A percentile compares a stretch with the other conserved stretches of the same genome.
Evolutionary conservation across 1,284 basidiomycete species (phyloP).

Genomic region (Trametes pubescens): DNA sequence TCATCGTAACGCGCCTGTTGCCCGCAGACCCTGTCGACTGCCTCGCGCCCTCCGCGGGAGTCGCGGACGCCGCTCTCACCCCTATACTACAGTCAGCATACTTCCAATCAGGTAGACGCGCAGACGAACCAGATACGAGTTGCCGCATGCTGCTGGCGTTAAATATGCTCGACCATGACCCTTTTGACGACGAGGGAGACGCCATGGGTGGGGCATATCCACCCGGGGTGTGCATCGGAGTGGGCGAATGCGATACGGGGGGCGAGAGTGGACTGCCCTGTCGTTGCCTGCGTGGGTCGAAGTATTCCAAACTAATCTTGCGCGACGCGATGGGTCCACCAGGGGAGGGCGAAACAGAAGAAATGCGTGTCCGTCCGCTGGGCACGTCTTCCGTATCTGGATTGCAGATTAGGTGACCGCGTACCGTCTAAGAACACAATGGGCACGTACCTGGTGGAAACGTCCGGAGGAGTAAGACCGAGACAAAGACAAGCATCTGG

Average conservation of each 20-base stretch:
- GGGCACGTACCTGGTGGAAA: constrained; percentile 39
- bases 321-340: constrained; percentile 12
- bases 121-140: constrained; percentile 60
- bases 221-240: constrained; percentile 40
- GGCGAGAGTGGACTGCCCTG: constrained; percentile 44
- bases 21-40: constrained; percentile 5
- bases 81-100: constrained; percentile 18
- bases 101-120: not conserved
- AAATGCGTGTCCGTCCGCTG: constrained; percentile 1
- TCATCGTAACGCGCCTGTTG: constrained; percentile 15
- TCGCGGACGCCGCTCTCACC: constrained; percentile 18
- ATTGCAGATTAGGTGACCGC: not conserved
- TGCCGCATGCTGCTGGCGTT: constrained; percentile 69
- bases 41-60: constrained; percentile 16
- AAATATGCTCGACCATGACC: constrained; percentile 81
- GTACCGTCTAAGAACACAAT: not conserved
- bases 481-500: constrained; percentile 84
- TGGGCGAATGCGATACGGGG: constrained; percentile 47
- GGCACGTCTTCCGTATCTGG: not conserved
- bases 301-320: constrained; percentile 33
- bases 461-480: constrained; percentile 64
- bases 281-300: constrained; percentile 18
- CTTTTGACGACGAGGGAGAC: constrained; percentile 64
- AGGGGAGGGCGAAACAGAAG: constrained; percentile 22
- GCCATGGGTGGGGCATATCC: constrained; percentile 44